Base-by-base conservation (phyloP, 1,139 yeast genomes). In the Yamadazyma blattariae region DNA sequence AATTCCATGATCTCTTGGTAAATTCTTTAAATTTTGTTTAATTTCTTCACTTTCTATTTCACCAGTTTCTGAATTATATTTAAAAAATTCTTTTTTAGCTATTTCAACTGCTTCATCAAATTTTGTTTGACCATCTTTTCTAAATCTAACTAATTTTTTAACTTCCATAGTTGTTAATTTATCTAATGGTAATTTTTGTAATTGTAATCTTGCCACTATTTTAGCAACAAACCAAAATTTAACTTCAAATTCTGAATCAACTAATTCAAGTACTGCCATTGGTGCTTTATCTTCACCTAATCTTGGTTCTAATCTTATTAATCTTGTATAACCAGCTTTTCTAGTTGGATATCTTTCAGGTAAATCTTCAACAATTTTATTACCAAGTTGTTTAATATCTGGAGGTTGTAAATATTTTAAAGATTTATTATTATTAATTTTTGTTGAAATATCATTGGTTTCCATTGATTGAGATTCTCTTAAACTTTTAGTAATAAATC, bases 251-350 rank as follows among this genome's bases (percentile, higher is more conserved):
- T 76, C 76, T 0, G 74, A 64, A 48, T 86, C 96, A 2, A 92
- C 95, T 35, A 94, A 68, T 59, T 94, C 98, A 37, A 94, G 57
- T 12, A 92, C 82, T 2, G 95, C 82, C 72, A 86, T 92, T 16
- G 94, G 92, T 0, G 97, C 96, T 45, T 82, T 84, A 57, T 94
- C 98, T 47, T 92, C 94, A 8, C 74, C 74, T 35, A 83, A 61
- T 49, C 98, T 73, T 22, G 94, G 89, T 58, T 92, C 97, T 44
- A 94, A 67, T 50, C 78, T 81, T 47, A 90, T 65, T 40, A 90
- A 78, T 46, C 98, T 76, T 11, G 97, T 89, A 64, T 82, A 92
- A 2, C 97, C 97, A 42, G 88, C 86, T 1, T 63, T 56, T 59
- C 96, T 74, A 22, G 62, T 53, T 7, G 67, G 57, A 54, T 85